Evolutionary conservation across 768 basidiomycete species (phyloP).

Genomic region (Trametes cingulata): DNA sequence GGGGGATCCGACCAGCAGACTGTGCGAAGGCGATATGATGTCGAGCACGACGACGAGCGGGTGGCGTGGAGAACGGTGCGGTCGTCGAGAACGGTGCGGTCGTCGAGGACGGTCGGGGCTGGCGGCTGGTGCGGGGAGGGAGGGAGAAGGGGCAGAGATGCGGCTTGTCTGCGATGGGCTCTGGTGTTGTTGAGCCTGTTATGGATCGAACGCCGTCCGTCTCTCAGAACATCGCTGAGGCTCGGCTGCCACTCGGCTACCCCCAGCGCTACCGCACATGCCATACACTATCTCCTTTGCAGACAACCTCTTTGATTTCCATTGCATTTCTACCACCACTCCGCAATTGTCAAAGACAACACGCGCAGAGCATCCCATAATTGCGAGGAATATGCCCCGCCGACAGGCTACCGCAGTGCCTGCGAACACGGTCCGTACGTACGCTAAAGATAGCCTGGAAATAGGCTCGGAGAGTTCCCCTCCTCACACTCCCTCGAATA

Average conservation of each 20-base stretch:
- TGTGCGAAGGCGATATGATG: conserved; percentile 3
- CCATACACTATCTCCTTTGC: not conserved
- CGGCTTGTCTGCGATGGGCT: conserved; percentile 7
- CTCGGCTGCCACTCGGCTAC: conserved; percentile 1
- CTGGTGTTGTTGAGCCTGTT: conserved; percentile 15
- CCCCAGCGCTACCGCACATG: not conserved
- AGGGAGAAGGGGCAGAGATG: conserved; percentile 5
- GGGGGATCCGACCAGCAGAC: conserved; percentile 23
- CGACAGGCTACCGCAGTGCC: conserved; percentile 8
- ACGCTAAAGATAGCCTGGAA: conserved; percentile 12
- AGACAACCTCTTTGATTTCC: not conserved
- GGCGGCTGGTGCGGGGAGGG: conserved; percentile 4
- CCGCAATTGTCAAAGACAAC: not conserved
- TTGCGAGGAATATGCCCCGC: not conserved
- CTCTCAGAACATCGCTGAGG: not conserved
- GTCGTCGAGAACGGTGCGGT: not conserved
- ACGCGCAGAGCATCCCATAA: not conserved
- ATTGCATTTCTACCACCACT: not conserved
- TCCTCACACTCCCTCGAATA: not conserved
- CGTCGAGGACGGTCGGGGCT: not conserved
- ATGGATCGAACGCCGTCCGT: conserved; percentile 10
- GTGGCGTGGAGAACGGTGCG: not conserved
- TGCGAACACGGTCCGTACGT: not conserved
- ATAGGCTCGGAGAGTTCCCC: conserved; percentile 17
- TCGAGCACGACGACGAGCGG: not conserved